phyloP scores from a whole-genome alignment of 805 yeast species.

The Sugiyamaella lignohabitans region DNA sequence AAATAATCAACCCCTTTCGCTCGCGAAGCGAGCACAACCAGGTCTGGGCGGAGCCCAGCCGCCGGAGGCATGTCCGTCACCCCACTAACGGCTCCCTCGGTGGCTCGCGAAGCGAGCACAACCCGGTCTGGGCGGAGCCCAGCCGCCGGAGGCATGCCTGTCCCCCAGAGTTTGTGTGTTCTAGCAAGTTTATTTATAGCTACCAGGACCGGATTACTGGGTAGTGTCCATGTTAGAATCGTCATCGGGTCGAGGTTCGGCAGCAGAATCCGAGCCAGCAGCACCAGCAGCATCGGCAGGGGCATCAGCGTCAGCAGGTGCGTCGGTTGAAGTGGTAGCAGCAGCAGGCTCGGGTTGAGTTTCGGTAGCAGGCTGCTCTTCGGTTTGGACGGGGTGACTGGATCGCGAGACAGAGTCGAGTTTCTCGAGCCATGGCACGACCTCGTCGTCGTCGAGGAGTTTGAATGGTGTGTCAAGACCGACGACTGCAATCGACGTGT shows the following conservation, averaged over 20 bases:
- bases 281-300: no score
- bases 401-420: slow-evolving; percentile 61
- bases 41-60: no score
- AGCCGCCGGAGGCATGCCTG: no score
- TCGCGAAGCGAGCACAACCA: no score
- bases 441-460: slow-evolving; percentile 79
- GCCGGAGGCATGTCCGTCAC: no score
- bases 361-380: slow-evolving; percentile 10
- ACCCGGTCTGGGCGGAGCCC: no score
- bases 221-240: neutral
- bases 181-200: no score
- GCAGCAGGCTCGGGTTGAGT: slow-evolving; percentile 10
- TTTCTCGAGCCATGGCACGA: slow-evolving; percentile 72
- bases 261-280: no score
- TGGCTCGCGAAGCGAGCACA: no score
- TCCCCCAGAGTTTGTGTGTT: no score
- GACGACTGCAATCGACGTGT: slow-evolving; percentile 90
- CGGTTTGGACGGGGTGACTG: slow-evolving; percentile 34
- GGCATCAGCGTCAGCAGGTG: slow-evolving; percentile 17
- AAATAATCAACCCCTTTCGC: no score
- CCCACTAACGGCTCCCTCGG: no score
- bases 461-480: slow-evolving; percentile 72
- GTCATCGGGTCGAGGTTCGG: neutral
- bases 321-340: slow-evolving; percentile 16
- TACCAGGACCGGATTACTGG: neutral